Evolutionary conservation across 2,329 filamentous ascomycete genomes (phyloP), one percentile per base, ranked within the genome.

Genomic region (Albifimbria verrucaria): DNA sequence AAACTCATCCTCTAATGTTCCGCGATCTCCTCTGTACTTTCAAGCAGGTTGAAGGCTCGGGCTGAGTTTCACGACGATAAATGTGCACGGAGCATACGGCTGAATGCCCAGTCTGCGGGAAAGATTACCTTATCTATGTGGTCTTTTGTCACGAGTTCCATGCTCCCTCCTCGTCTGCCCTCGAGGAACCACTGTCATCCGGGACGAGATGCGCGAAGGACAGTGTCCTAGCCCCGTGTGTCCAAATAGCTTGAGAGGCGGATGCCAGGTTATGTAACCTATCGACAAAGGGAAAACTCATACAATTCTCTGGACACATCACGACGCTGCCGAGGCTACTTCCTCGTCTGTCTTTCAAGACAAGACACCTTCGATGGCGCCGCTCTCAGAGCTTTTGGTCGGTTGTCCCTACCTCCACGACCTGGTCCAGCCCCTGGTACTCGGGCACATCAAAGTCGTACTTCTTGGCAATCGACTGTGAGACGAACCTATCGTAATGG

Each of bases 371-470:
- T 48, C 28, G 49, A 52, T 43, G 47, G 32, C 25, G 51, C 23
- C 18, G 22, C n/a, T 49, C 52, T 77, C 64, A 87, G 56, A 87
- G 73, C 65, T 80, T 86, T 58, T 79, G 72, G 32, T 70, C 77
- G 46, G 70, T 69, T 11, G 68, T 64, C 15, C 72, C 73, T 42
- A 95, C 78, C 71, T 99, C 94, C 51, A 92, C 87, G 60, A 97
- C 78, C 72, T 97, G 94, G 70, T 97, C 92, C 59, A 94, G 74
- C 0, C 92, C 94, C 62, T 88, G 78, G 71, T 97, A 99, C 58
- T 82, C 74, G 5, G 93, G 93, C 50, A 96, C 69, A 62, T 94
- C 88, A 56, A 99, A 80, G 46, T 84, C 83, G 73, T 96, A 99
- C 73, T 94, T 97, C 62, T 88, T 82, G 28, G 91, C 88, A 63